Evolutionary conservation across 805 yeast species (phyloP).

Genomic region (Lachancea meyersii): DNA sequence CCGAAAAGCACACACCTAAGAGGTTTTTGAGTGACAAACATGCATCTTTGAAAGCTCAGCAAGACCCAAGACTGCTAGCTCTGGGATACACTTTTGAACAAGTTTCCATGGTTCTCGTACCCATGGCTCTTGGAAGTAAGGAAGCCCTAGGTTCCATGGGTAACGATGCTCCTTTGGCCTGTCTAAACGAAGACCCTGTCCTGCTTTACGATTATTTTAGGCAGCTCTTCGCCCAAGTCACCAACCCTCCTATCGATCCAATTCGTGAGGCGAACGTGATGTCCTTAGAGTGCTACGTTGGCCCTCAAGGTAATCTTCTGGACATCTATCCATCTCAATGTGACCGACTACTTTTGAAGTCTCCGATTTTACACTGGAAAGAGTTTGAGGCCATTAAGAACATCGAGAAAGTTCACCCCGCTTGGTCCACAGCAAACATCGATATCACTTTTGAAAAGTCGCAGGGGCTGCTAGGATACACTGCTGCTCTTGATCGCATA

Average conservation of each 20-base stretch:
- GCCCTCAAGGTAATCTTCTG: constrained; percentile 87
- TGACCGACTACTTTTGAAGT: constrained; percentile 72
- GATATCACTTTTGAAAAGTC: constrained; percentile 83
- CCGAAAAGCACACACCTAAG: constrained; percentile 32
- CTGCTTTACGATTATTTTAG: constrained; percentile 89
- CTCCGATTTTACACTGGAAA: constrained; percentile 72
- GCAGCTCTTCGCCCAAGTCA: constrained; percentile 95
- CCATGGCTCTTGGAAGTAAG: constrained; percentile 89
- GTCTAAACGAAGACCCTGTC: constrained; percentile 88
- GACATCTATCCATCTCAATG: constrained; percentile 92
- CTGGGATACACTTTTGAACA: constrained; percentile 96
- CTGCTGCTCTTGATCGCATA: constrained; percentile 74
- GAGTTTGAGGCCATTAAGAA: constrained; percentile 72
- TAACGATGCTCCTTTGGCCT: constrained; percentile 92
- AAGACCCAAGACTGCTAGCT: constrained; percentile 77
- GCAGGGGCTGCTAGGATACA: constrained; percentile 83
- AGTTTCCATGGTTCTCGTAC: constrained; percentile 71
- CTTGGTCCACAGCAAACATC: constrained; percentile 75
- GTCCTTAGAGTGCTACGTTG: constrained; percentile 95
- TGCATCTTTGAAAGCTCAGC: constrained; percentile 44
- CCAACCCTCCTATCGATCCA: constrained; percentile 98
- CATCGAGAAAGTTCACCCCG: constrained; percentile 69
- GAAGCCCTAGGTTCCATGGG: constrained; percentile 99
- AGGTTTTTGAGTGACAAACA: constrained; percentile 23
- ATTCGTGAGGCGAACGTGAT: constrained; percentile 94